Conservation (phyloP, 1,139 yeast species). For the Petasospora rhodanensis region DNA sequence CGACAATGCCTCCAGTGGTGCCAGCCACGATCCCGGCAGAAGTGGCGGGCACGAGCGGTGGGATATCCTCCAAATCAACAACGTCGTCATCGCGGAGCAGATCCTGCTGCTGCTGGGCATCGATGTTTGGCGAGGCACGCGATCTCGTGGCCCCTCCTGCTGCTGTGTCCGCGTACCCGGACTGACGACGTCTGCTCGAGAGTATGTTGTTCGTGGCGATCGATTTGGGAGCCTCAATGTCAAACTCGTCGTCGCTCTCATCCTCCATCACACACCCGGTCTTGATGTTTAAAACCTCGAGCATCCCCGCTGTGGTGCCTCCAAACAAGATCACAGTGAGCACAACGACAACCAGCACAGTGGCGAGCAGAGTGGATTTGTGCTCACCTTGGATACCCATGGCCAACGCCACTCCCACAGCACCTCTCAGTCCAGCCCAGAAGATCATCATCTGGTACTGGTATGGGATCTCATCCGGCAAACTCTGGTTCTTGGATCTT, state of each 20-base stretch:
- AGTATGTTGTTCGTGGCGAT: slow-evolving; percentile 17
- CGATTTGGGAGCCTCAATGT: slow-evolving; percentile 70
- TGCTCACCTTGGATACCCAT: slow-evolving; percentile 96
- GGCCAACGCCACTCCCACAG: slow-evolving; percentile 98
- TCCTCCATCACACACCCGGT: slow-evolving; percentile 89
- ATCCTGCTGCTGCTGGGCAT: slow-evolving; percentile 15
- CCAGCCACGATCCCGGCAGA: slow-evolving; percentile 1
- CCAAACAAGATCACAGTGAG: slow-evolving; percentile 95
- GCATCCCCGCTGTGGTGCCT: slow-evolving; percentile 97
- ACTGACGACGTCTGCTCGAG: slow-evolving; percentile 34
- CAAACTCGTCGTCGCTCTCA: slow-evolving; percentile 92
- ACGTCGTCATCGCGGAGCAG: slow-evolving; percentile 25
- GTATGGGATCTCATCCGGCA: slow-evolving; percentile 90
- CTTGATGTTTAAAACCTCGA: slow-evolving; percentile 87
- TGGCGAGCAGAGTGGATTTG: slow-evolving; percentile 83
- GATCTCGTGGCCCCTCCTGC: slow-evolving; percentile 11
- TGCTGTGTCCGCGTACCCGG: slow-evolving; percentile 11
- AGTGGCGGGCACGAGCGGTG: slow-evolving; percentile 23
- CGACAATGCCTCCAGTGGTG: slow-evolving; percentile 13
- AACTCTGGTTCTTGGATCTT: slow-evolving; percentile 42
- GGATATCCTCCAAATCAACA: slow-evolving; percentile 25
- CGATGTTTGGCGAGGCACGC: slow-evolving; percentile 19
- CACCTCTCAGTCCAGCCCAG: slow-evolving; percentile 99
- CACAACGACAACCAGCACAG: slow-evolving; percentile 94
- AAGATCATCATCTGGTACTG: slow-evolving; percentile 98